Evolutionary conservation across 1,139 yeast genomes (phyloP), one percentile per base, ranked within the genome.

Genomic region (Yamadazyma buinensis): DNA sequence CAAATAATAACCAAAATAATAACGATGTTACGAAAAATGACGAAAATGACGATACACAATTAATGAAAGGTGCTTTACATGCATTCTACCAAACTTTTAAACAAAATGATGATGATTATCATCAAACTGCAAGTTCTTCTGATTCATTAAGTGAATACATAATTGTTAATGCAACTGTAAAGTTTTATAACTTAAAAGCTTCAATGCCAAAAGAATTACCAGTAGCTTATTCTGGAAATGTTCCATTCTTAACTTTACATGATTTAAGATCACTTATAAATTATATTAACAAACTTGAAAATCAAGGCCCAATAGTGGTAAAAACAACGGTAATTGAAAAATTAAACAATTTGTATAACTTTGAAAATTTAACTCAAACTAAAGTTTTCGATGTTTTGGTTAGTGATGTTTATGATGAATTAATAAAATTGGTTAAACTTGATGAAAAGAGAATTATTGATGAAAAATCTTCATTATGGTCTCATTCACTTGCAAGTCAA

Each of bases 251-350:
- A 3, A 66, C 82, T 1, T 56, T 77, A 29, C 76, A 77, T 19
- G 82, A 80, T 47, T 58, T 83, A 45, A 67, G 80, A 44, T 75
- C 84, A 1, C 61, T 83, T 29, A 69, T 83, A 15, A 63, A 80
- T 4, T 81, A 73, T 44, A 69, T 83, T 29, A 84, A 83, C 48
- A 57, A 55, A 25, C 48, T 49, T 15, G 60, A 57, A 17, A 38
- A 42, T 46, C 56, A 42, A 43, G 57, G 47, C 29, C 74, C 61
- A 36, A 64, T 53, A 7, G 66, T 71, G 4, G 64, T 76, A 26
- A 71, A 70, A 35, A 76, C 83, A 35, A 70, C 84, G 21, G 74
- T 78, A 22, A 82, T 80, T 33, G 81, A 80, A 47, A 78, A 72
- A 46, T 43, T 80, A 20, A 59, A 75, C 7, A 78, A 76, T 35